phyloP scores from a whole-genome alignment of 192 early-diverging fungal species.

The Linnemannia hyalina region DNA sequence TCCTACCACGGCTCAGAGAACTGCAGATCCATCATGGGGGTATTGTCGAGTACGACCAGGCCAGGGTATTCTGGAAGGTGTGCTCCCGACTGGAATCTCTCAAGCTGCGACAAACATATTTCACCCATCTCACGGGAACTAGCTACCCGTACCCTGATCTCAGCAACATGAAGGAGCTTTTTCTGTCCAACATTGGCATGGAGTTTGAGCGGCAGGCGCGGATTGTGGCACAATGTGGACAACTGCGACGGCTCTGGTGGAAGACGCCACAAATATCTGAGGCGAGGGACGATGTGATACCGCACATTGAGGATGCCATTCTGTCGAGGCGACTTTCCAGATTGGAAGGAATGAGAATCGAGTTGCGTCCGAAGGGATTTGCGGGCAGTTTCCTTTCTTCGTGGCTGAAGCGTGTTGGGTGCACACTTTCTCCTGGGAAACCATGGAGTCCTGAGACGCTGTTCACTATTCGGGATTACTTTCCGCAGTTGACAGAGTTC shows the following conservation, averaged over 20 bases:
- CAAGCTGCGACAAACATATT: background rate
- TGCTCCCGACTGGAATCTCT: background rate
- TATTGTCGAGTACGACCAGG: background rate
- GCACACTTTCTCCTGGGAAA: background rate
- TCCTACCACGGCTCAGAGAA: background rate
- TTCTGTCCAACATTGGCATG: background rate
- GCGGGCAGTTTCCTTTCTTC: background rate
- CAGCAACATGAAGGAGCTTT: slow-evolving; percentile 3
- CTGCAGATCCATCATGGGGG: background rate
- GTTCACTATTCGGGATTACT: background rate
- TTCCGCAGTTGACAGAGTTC: background rate
- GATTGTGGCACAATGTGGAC: slow-evolving; percentile 4
- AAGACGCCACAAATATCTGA: too few species aligned
- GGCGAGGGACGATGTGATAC: background rate
- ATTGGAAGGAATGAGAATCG: background rate
- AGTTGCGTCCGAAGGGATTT: background rate
- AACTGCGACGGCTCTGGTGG: background rate
- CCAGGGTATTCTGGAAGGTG: background rate
- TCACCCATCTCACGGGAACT: background rate
- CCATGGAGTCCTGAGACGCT: background rate
- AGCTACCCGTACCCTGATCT: background rate
- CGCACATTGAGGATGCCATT: background rate
- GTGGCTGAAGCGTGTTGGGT: background rate
- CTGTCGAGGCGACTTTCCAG: background rate
- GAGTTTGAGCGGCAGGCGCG: background rate